Conservation (phyloP, 2,329 filamentous ascomycete species). For the Fusarium begoniae region DNA sequence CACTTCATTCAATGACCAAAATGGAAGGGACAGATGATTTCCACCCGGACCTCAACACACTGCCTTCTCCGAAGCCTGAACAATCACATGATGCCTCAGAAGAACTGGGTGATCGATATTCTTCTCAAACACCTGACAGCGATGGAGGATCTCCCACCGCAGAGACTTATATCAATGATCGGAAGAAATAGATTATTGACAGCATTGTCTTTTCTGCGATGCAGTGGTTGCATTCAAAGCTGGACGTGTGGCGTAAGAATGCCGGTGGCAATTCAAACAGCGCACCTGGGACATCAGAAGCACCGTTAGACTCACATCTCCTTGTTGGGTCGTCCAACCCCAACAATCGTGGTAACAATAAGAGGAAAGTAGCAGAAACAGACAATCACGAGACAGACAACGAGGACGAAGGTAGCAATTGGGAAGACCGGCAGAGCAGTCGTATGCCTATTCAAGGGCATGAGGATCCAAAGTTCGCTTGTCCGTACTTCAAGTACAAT, state of each 20-base stretch:
- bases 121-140: neutral
- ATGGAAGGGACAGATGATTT: accelerated
- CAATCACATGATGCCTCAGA: neutral
- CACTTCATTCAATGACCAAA: neutral
- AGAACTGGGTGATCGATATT: neutral
- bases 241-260: neutral
- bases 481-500: neutral
- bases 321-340: accelerated
- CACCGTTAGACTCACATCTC: neutral
- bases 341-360: neutral
- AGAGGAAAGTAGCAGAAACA: neutral
- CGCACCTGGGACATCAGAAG: neutral
- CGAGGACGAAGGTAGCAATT: neutral
- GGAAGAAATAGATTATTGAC: accelerated
- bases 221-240: neutral
- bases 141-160: accelerated
- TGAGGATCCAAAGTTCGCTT: neutral
- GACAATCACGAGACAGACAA: neutral
- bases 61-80: neutral
- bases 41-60: neutral
- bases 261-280: neutral
- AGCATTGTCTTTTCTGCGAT: neutral
- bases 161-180: accelerated
- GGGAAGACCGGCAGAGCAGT: accelerated
- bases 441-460: accelerated